Evolutionary conservation across 768 basidiomycete genomes (phyloP).

Genomic region (Strobilomyces confusus): DNA sequence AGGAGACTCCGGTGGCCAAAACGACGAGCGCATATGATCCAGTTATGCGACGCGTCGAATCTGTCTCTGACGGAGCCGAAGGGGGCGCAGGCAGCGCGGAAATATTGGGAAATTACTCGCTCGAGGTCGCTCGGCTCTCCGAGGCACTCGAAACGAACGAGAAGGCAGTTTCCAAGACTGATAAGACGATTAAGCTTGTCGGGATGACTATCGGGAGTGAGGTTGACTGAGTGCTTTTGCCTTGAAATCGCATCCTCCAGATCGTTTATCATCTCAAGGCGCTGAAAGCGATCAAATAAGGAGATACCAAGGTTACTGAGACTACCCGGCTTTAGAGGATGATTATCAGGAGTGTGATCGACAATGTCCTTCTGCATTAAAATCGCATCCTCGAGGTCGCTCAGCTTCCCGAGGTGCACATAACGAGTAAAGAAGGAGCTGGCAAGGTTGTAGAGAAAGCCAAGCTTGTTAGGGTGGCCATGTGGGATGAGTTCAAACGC

Average conservation of each 20-base stretch:
- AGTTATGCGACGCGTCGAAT: neutral
- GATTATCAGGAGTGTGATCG: neutral
- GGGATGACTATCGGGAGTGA: neutral
- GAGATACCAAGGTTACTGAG: neutral
- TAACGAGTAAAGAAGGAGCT: neutral
- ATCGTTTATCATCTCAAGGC: neutral
- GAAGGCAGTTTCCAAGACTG: neutral
- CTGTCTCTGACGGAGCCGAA: neutral
- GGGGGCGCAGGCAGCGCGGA: neutral
- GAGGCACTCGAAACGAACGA: neutral
- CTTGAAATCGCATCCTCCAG: neutral
- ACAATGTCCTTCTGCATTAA: neutral
- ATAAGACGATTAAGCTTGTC: neutral
- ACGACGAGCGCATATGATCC: neutral
- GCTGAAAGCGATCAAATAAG: neutral
- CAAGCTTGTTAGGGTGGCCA: neutral
- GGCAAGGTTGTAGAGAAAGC: neutral
- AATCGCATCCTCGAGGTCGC: neutral
- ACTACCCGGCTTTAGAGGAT: neutral
- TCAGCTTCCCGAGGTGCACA: neutral
- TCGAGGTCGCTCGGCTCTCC: neutral
- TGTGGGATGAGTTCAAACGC: neutral
- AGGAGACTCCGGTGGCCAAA: neutral
- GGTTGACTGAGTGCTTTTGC: neutral
- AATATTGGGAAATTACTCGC: neutral